Evolutionary conservation across 305 asterid genomes (phyloP), one percentile per base, ranked within the genome.

Genomic region (Caryopteris hybrid): DNA sequence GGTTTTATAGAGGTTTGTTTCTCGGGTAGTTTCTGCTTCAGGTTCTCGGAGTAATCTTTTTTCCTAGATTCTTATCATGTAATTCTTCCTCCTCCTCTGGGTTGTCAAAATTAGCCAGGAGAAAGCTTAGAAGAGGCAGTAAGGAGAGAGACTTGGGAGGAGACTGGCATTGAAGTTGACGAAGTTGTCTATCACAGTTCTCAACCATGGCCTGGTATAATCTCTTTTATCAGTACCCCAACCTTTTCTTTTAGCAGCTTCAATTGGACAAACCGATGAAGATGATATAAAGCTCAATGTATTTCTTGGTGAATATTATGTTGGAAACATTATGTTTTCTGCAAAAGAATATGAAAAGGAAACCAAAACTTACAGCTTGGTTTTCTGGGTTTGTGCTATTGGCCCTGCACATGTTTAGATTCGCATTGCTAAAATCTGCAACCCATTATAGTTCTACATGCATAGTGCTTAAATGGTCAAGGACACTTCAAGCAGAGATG

Each of bases 81-180:
- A 31, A 12, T 10, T 33, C 17, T 41, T 23, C 59, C 23, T 1
- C 22, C 21, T 22, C 29, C 50, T 46, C 39, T 50, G 65, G 58
- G 22, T 27, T 63, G 20, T 63, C 70, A 61, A 77, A 34, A 16
- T 70, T 81, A 90, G 96, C 99, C 97, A 74, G 99, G 97, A 75
- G 99, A 91, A 82, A 89, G 92, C 81, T 83, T 90, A 68, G 97
- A 93, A 76, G 99, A 93, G 86, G 99, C 97, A 2, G 97, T 90
- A 62, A 85, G 91, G 85, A 84, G 97, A 81, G 99, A 93, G 77
- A 90, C 99, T 23, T 83, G 84, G 89, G 99, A 93, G 80, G 99
- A 93, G 83, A 73, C 97, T 38, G 95, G 99, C 63, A 79, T 93
- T 71, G 99, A 93, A 81, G 96, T 90, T 73, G 99, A 89, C 43